Evolutionary conservation across 2,329 filamentous ascomycete genomes (phyloP).

Genomic region (Calonectria pteridis): DNA sequence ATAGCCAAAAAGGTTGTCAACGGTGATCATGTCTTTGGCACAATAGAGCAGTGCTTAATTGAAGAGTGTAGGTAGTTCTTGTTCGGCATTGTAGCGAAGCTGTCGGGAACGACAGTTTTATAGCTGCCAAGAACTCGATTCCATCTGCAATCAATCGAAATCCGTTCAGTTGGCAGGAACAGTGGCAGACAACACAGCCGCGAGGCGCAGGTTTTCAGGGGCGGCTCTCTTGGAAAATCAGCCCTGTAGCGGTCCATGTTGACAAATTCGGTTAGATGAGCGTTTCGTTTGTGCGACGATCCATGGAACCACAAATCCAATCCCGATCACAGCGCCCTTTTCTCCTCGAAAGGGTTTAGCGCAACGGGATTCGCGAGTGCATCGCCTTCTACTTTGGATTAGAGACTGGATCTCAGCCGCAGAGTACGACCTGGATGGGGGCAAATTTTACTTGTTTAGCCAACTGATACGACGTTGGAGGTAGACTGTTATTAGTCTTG

Average conservation of each 20-base stretch:
- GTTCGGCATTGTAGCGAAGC: background rate
- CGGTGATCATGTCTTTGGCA: constrained; percentile 17
- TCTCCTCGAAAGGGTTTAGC: background rate
- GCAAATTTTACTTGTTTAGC: background rate
- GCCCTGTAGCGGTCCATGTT: background rate
- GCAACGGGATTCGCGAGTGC: background rate
- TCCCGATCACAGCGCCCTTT: background rate
- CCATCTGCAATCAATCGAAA: background rate
- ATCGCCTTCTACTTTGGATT: background rate
- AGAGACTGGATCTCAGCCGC: background rate
- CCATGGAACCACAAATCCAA: background rate
- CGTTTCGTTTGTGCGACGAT: background rate
- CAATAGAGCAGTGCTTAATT: background rate
- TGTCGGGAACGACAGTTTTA: background rate
- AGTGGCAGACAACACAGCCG: background rate
- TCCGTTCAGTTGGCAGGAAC: background rate
- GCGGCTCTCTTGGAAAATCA: background rate
- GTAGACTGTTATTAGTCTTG: background rate
- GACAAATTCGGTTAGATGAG: background rate
- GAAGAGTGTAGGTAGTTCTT: too few relatives aligned
- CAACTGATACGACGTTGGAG: background rate
- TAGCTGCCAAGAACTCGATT: background rate
- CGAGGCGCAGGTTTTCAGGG: background rate
- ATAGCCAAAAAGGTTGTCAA: constrained; percentile 41
- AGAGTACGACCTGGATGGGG: background rate